phyloP scores from a whole-genome alignment of 352 stramenopile genomes.

The Pythium scleroteichum region DNA sequence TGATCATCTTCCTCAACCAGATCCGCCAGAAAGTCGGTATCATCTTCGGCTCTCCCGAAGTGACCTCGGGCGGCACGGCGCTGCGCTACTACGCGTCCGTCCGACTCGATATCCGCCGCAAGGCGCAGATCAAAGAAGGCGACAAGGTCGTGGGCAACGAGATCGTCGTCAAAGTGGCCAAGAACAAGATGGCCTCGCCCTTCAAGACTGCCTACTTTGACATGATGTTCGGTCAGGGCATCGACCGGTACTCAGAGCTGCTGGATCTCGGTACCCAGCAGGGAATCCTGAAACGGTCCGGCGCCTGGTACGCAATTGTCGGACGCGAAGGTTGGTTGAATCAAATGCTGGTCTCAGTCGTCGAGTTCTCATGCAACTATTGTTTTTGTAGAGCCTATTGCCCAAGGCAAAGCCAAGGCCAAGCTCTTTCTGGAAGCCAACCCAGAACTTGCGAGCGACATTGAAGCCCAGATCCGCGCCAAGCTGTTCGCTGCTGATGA shows the following conservation, averaged over 20 bases:
- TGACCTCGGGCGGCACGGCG: slow-evolving; percentile 92
- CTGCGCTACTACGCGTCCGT: slow-evolving; percentile 90
- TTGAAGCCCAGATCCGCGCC: slow-evolving; percentile 70
- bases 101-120: slow-evolving; percentile 95
- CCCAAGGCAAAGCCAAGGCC: slow-evolving; percentile 80
- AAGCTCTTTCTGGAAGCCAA: slow-evolving; percentile 82
- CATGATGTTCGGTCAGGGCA: slow-evolving; percentile 97
- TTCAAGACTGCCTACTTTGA: slow-evolving; percentile 96
- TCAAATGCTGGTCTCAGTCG: not conserved
- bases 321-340: slow-evolving; percentile 55
- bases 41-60: slow-evolving; percentile 97
- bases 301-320: slow-evolving; percentile 76
- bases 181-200: slow-evolving; percentile 98
- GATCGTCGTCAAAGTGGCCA: slow-evolving; percentile 98
- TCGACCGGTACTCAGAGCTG: slow-evolving; percentile 90
- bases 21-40: slow-evolving; percentile 97
- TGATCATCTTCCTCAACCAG: slow-evolving; percentile 99
- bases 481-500: slow-evolving; percentile 51
- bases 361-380: too few species aligned
- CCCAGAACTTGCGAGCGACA: slow-evolving; percentile 61
- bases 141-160: slow-evolving; percentile 95
- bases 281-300: slow-evolving; percentile 75
- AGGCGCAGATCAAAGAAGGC: slow-evolving; percentile 90
- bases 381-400: slow-evolving; percentile 65
- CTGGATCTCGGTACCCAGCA: slow-evolving; percentile 79